These are phyloP conservation scores for Saposhnikovia divaricata DNA, from an alignment of 129 eudicot species.

Conservation along the genomic window DNA sequence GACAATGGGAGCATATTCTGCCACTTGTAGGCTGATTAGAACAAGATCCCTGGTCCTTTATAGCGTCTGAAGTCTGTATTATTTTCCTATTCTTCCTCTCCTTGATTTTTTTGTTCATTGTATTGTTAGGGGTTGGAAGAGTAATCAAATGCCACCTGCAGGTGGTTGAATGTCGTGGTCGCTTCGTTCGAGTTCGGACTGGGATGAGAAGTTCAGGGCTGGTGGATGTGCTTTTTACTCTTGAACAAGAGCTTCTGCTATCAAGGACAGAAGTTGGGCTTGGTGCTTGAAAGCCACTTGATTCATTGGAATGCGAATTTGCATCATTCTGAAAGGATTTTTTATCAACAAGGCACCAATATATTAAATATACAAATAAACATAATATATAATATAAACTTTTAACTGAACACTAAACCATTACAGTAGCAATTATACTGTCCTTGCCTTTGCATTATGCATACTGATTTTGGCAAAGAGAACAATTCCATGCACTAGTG, in stretches of 20 bases:
- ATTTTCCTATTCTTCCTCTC: conserved; percentile 29
- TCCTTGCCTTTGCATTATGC: neutral
- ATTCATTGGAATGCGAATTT: conserved; percentile 13
- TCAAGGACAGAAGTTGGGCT: conserved; percentile 81
- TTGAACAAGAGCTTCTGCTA: conserved; percentile 48
- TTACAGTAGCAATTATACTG: neutral
- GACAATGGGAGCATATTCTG: conserved; percentile 13
- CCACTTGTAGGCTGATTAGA: neutral
- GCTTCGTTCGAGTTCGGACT: conserved; percentile 56
- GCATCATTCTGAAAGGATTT: conserved; percentile 6
- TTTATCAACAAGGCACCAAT: neutral
- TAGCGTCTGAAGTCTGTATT: conserved; percentile 4
- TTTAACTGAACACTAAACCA: neutral
- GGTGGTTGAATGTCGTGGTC: conserved; percentile 32
- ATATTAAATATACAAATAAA: neutral
- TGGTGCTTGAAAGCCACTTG: conserved; percentile 35
- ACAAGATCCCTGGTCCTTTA: conserved; percentile 13
- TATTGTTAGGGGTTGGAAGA: conserved; percentile 23
- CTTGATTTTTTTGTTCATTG: conserved; percentile 7
- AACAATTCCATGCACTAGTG: neutral
- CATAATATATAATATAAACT: neutral
- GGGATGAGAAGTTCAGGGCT: conserved; percentile 29
- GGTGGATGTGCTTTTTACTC: conserved; percentile 32
- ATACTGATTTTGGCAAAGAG: neutral
- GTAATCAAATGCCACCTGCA: conserved; percentile 38